Base-by-base conservation (phyloP, 2,329 filamentous ascomycete species). In the Venturia effusa region DNA sequence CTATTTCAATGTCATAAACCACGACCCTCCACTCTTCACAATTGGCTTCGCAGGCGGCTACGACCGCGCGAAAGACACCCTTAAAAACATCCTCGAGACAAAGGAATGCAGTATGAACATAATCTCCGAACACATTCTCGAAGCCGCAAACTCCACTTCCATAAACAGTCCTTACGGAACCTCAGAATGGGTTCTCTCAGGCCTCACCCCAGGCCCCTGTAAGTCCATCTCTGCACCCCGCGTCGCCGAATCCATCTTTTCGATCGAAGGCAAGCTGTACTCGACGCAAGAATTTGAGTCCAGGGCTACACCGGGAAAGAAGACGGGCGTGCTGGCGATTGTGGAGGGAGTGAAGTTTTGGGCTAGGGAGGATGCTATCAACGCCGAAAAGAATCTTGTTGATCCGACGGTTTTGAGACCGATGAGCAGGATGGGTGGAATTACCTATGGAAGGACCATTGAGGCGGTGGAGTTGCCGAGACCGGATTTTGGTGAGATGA, bases 281-380 rank as follows among this genome's bases (percentile, higher is more conserved):
- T 85, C 86, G 64, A 79, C 80, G 75, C 76, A 86, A 70, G 91
- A 96, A 76, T 96, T 90, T 76, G 87, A 93, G 74, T 90, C 87
- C 73, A 81, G 82, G 62, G 80, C 80, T 0, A 85, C 77, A 1
- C 87, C 88, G 0, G 91, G 89, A 2, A 88, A 87, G 77, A 92
- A 86, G 79, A 88, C 88, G 0, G 85, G 88, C 0, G 87, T 88
- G 4, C 71, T 96, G 67, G 88, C 84, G 1, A 82, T 96, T 40
- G 80, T 97, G 15, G 91, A 97, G 77, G 93, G 91, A 0, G 86
- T 89, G 40, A 81, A 87, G 34, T 96, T 97, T 72, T 97, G 92
- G 91, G 91, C 87, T 1, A 79, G 92, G 62, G 90, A 95, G 73
- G 93, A 97, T 76, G 92, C 92, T 2, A 78, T 96, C 66, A 90